Base-by-base conservation (phyloP, 768 basidiomycete species). In the Mycena vulgaris region DNA sequence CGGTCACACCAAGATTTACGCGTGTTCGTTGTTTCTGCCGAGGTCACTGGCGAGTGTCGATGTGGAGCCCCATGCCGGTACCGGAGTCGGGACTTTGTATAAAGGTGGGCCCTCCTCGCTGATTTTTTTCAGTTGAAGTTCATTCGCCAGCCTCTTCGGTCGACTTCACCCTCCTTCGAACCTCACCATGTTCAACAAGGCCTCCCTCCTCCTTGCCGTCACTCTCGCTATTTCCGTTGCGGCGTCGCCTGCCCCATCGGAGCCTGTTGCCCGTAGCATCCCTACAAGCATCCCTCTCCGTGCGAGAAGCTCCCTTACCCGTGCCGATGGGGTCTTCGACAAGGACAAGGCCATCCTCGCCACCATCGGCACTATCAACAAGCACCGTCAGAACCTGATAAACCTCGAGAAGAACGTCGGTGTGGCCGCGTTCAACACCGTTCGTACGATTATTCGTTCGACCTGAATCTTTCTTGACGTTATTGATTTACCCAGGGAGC, bases 341-440 rank as follows among this genome's bases (percentile, higher is more conserved):
- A 16, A 59, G 33, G 73, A 70, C 60, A 61, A 65, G 49, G 77
- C 72, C 7, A 48, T 71, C 30, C 35, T 30, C 17, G 66, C 61
- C 48, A 76, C 62, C 33, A 68, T 71, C 51, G 17, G n/a, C 21
- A 70, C 69, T 42, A 48, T 59, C 64, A 78, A 76, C 64, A 78
- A 78, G 61, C 76, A 78, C 66, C 70, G 73, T 21, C 75, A 76
- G 63, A 78, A 76, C 58, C 57, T 76, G 49, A 64, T 75, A 28
- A 76, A 78, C 58, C 49, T 76, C 23, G 53, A 74, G 40, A 70
- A 63, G 2, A 75, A 78, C 58, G 65, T 57, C 6, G 76, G 73
- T 16, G 58, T n/a, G 10, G 56, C 16, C 27, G 57, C 42, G 9
- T 45, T 45, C 42, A 45, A 45, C 17, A 17, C 13, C 5, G 42